Base-by-base conservation (phyloP, 2,329 filamentous ascomycete genomes). In the Xylaria sp. region DNA sequence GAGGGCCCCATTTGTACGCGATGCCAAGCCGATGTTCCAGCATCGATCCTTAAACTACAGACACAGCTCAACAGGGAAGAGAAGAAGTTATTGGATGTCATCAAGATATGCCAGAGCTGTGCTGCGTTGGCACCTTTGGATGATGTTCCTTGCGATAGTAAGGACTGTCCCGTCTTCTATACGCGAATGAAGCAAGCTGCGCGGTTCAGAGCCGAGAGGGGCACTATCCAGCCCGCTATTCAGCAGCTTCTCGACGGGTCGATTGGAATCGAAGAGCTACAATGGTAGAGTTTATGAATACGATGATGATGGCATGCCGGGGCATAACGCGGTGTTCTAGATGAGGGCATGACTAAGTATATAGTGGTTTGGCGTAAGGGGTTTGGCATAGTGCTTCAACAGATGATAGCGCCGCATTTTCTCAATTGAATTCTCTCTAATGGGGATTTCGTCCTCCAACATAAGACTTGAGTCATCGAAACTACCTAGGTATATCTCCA, bases 101-200 rank as follows among this genome's bases (percentile, higher is more conserved):
- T 91, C 48, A 85, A 84, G 59, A 83, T 97, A 9, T 99, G 96
- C 80, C 89, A 91, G 69, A 92, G 88, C 75, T 99, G 96, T 79
- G 90, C 93, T 48, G 90, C 89, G 0, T 78, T 94, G 20, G 85
- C 91, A 3, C 91, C 90, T 72, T 83, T 89, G 1, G 95, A 98
- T 46, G 89, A 92, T 41, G 90, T 98, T n/a, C 85, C 81, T 49
- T 99, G 96, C 78, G 94, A 97, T 77, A 97, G 92, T 79, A 89
- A 92, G 78, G 95, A 97, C 80, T 99, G 96, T 78, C 92, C 94
- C 0, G 93, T 97, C 0, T 98, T 97, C 74, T 98, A 97, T 81
- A 90, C 90, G 39, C 82, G 93, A 15, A 86, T 89, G 62, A 91
- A 89, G 79, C 89, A 92, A 77, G 80, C 79, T 25, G 85, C 86